A percentile compares a stretch with the other conserved stretches of the same genome.
Evolutionary conservation across 1,284 basidiomycete genomes (phyloP).

Genomic region (Fomitopsis betulina): DNA sequence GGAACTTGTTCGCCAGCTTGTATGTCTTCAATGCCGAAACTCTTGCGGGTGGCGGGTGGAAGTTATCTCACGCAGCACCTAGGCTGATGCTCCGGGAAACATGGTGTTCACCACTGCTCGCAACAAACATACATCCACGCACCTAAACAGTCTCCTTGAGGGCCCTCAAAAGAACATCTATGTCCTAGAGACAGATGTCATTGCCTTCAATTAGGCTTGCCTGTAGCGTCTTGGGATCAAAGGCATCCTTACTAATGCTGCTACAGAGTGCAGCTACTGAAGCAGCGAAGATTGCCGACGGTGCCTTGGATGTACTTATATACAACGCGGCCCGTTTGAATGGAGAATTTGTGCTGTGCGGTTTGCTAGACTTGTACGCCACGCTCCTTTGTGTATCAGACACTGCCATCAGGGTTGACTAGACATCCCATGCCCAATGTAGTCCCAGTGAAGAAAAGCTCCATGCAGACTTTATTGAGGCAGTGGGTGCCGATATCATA

Average conservation of each 20-base stretch:
- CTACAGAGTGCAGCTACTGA: constrained; percentile 11
- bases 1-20: constrained; percentile 10
- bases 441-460: constrained; percentile 13
- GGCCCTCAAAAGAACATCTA: constrained; percentile 18
- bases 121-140: constrained; percentile 14
- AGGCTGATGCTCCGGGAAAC: constrained; percentile 6
- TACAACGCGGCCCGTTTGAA: constrained; percentile 24
- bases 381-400: neutral
- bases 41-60: too few relatives aligned
- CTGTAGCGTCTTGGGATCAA: neutral
- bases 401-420: too few relatives aligned
- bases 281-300: constrained; percentile 20
- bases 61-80: neutral
- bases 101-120: constrained; percentile 24
- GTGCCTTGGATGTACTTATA: constrained; percentile 27
- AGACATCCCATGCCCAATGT: neutral
- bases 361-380: constrained; percentile 13
- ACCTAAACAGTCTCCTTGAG: constrained; percentile 8
- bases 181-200: constrained; percentile 22
- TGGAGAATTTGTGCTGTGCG: neutral
- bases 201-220: constrained; percentile 15
- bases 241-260: neutral
- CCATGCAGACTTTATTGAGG: constrained; percentile 11
- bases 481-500: constrained; percentile 9
- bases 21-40: constrained; percentile 5